Evolutionary conservation across 768 basidiomycete species (phyloP), one percentile per base, ranked within the genome.

Genomic region (Panaeolus cyanescens): DNA sequence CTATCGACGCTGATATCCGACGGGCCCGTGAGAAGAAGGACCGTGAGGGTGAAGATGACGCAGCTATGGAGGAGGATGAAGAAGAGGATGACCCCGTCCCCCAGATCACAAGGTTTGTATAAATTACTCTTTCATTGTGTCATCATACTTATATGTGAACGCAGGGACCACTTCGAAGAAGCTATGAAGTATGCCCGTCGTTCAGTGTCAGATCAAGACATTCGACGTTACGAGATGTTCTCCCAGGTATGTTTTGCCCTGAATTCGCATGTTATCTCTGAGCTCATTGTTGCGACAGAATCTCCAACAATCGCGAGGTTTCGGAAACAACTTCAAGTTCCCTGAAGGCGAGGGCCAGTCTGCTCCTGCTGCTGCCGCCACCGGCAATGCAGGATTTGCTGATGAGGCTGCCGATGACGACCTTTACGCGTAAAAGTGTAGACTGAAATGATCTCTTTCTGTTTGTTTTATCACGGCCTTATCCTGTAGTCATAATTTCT

Each of bases 221-320:
- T 99, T 77, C 86, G 96, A 70, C 89, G 96, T 57, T 99, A 99
- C 76, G 96, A 99, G 85, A 95, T 97, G 90, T 99, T 99, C 75
- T 79, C 96, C 33, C 95, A 95, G 83, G 89, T 90, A 72, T 56
- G 83, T 70, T 20, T 37, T 59, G 56, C 22, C 25, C 45, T 56
- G 56, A 60, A 56, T 50, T 53, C 61, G 20, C 5, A 19, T 55
- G 9, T 22, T 55, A 17, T 59, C 31, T 59, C 20, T 50, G 22
- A 39, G 50, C 60, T 66, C 62, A 55, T 59, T 28, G 58, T 56
- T 39, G 34, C 40, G 53, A 58, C 67, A 93, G 90, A 94, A 93
- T 75, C 78, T 95, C 62, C 93, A 93, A 77, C 94, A 95, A 75
- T 92, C 92, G 62, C 89, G 94, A 71, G 90, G 90, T 45, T 95